These are phyloP conservation scores for Tolypocladium ovalisporum DNA, from an alignment of 2,329 filamentous ascomycete species.

Conservation along the genomic window DNA sequence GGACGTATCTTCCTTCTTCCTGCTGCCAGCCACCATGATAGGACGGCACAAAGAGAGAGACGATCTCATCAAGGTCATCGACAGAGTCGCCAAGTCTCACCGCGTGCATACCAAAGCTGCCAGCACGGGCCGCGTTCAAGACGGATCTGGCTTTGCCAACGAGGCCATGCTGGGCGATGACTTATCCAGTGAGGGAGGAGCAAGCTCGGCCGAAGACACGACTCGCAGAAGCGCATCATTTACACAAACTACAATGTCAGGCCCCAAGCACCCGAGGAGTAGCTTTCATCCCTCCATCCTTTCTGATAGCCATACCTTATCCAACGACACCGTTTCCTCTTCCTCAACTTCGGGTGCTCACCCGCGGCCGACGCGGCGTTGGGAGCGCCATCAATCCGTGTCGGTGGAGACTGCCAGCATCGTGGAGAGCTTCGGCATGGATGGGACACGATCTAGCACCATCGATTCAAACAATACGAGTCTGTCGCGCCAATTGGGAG, in stretches of 20 bases:
- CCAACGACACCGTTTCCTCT: constrained; percentile 36
- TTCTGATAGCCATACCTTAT: constrained; percentile 28
- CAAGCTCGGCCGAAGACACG: constrained; percentile 44
- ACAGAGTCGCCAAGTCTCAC: constrained; percentile 62
- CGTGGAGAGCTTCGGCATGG: constrained; percentile 31
- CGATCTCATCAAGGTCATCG: constrained; percentile 62
- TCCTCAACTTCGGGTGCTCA: constrained; percentile 30
- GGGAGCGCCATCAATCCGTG: constrained; percentile 42
- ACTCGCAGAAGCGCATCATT: constrained; percentile 39
- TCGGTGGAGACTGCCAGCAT: constrained; percentile 37
- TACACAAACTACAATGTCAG: constrained; percentile 30
- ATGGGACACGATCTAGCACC: constrained; percentile 29
- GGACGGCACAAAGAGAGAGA: constrained; percentile 65
- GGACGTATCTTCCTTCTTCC: constrained; percentile 88
- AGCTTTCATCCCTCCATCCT: constrained; percentile 29
- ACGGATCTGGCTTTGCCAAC: constrained; percentile 41
- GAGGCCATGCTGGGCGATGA: constrained; percentile 38
- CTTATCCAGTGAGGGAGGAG: constrained; percentile 46
- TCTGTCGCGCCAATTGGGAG: constrained; percentile 42
- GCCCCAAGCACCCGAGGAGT: constrained; percentile 26
- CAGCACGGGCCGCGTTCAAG: constrained; percentile 35
- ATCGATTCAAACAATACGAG: constrained; percentile 36
- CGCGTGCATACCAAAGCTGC: constrained; percentile 30
- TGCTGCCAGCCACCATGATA: constrained; percentile 71
- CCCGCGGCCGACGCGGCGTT: constrained; percentile 29